These are phyloP conservation scores for Colletotrichum horii DNA, from an alignment of 2,329 filamentous ascomycete genomes.

Conservation along the genomic window DNA sequence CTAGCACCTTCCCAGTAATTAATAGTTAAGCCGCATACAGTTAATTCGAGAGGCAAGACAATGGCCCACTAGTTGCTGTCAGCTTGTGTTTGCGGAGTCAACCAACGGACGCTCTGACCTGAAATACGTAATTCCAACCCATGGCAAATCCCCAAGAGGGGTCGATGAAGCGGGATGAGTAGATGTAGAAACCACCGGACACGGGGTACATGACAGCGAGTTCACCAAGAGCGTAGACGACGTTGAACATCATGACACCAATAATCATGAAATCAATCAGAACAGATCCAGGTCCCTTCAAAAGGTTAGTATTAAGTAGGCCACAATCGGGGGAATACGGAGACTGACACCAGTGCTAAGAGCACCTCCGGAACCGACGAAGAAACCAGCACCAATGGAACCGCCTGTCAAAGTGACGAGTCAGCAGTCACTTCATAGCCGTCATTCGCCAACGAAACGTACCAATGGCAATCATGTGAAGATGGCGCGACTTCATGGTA, in stretches of 20 bases:
- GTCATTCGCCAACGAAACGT: not conserved
- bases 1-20: conserved; percentile 47
- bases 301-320: not conserved
- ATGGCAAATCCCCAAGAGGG: conserved; percentile 59
- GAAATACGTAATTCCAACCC: conserved; percentile 55
- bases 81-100: not conserved
- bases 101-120: conserved; percentile 23
- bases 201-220: conserved; percentile 60
- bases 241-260: conserved; percentile 60
- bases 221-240: conserved; percentile 65
- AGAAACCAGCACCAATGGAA: conserved; percentile 67
- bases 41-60: conserved; percentile 52
- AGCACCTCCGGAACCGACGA: conserved; percentile 61
- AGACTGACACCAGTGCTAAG: conserved; percentile 49
- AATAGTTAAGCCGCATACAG: conserved; percentile 54
- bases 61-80: conserved; percentile 41
- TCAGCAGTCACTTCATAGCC: not conserved
- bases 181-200: conserved; percentile 63
- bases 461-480: conserved; percentile 58
- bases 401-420: not conserved
- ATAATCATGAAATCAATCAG: conserved; percentile 52
- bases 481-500: conserved; percentile 49
- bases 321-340: not conserved
- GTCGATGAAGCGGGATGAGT: conserved; percentile 62
- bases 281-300: conserved; percentile 36